phyloP scores from a whole-genome alignment of 2,329 filamentous ascomycete species.

The Penicillium sp. region DNA sequence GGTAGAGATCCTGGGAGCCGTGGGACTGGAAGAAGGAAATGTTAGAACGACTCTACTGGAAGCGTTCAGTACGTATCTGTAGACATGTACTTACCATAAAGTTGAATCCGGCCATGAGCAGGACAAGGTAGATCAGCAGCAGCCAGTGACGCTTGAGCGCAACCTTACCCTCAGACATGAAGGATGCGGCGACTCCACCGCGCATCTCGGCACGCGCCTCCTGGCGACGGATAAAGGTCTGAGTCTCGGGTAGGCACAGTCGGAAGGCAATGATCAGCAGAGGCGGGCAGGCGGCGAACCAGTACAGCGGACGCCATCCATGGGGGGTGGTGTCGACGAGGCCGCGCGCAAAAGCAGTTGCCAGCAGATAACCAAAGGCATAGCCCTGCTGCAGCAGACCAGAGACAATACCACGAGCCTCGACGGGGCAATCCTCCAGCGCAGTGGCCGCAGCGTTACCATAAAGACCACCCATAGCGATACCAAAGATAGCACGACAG shows the following conservation, averaged over 20 bases:
- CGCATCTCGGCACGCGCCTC: conserved; percentile 59
- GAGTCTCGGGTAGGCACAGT: conserved; percentile 75
- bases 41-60: not conserved
- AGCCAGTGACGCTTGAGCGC: conserved; percentile 80
- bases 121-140: conserved; percentile 75
- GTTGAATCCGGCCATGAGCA: conserved; percentile 90
- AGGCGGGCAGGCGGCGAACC: conserved; percentile 83
- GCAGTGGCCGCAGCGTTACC: conserved; percentile 64
- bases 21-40: conserved; percentile 54
- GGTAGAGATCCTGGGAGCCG: conserved; percentile 68
- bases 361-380: conserved; percentile 65
- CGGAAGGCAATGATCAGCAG: conserved; percentile 79
- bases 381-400: conserved; percentile 66
- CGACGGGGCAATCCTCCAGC: conserved; percentile 61
- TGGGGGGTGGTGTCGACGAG: conserved; percentile 70
- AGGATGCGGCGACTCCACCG: conserved; percentile 65
- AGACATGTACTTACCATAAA: conserved; percentile 63
- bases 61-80: not conserved
- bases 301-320: conserved; percentile 82
- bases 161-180: conserved; percentile 74
- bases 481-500: conserved; percentile 61
- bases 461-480: conserved; percentile 66
- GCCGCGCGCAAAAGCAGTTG: conserved; percentile 54
- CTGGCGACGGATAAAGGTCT: conserved; percentile 68
- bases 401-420: conserved; percentile 61